A percentile compares a stretch with the other conserved stretches of the same genome.
These are phyloP conservation scores for Hippophae gyantsensis DNA, from an alignment of 306 rosid genomes.

Conservation along the genomic window DNA sequence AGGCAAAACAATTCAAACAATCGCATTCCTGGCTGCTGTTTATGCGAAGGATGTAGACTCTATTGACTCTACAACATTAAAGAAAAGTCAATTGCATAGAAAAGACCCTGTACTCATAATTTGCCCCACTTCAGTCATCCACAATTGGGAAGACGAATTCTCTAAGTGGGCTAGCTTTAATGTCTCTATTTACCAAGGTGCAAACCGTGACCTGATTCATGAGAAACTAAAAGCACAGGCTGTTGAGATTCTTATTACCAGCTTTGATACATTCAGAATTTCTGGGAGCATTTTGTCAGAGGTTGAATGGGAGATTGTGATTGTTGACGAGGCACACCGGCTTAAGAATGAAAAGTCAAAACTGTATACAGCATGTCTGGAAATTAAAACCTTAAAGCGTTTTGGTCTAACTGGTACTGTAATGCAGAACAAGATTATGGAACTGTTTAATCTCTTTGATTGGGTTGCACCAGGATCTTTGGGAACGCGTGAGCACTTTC, in stretches of 20 bases:
- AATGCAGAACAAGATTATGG: slow-evolving; percentile 95
- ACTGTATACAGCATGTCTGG: slow-evolving; percentile 66
- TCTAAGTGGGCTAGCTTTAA: slow-evolving; percentile 82
- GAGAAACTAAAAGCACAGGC: slow-evolving; percentile 51
- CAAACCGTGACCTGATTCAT: slow-evolving; percentile 58
- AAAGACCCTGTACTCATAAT: slow-evolving; percentile 66
- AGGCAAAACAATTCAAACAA: slow-evolving; percentile 89
- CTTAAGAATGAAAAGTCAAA: slow-evolving; percentile 90
- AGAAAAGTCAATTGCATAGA: slow-evolving; percentile 27
- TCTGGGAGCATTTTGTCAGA: slow-evolving; percentile 53
- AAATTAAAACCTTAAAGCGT: slow-evolving; percentile 65
- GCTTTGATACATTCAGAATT: slow-evolving; percentile 86
- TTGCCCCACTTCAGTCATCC: slow-evolving; percentile 81
- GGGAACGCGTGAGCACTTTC: slow-evolving; percentile 91
- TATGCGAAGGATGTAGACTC: slow-evolving; percentile 56
- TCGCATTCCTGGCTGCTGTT: slow-evolving; percentile 88
- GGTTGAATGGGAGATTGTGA: slow-evolving; percentile 61
- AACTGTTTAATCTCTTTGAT: slow-evolving; percentile 84
- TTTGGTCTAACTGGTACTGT: slow-evolving; percentile 88
- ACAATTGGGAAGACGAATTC: slow-evolving; percentile 86
- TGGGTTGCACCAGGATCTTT: slow-evolving; percentile 90
- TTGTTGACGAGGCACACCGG: slow-evolving; percentile 85
- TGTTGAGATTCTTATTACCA: slow-evolving; percentile 77
- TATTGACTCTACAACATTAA: slow-evolving; percentile 9
- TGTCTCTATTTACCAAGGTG: slow-evolving; percentile 74